These are phyloP conservation scores for Hypoxylon sp. DNA, from an alignment of 2,329 filamentous ascomycete genomes.

Conservation along the genomic window DNA sequence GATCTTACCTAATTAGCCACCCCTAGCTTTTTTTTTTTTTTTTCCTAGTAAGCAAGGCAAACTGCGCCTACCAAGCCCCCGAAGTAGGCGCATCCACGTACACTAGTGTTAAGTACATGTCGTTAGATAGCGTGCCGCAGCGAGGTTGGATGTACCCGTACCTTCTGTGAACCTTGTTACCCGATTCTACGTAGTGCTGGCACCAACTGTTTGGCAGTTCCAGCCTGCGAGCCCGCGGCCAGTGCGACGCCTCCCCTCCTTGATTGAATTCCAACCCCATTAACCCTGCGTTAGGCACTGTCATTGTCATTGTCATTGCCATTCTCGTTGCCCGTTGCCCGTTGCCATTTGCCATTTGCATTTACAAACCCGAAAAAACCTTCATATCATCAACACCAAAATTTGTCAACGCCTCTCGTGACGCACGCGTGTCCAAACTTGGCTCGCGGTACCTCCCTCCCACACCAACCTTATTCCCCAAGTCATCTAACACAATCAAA, in stretches of 20 bases:
- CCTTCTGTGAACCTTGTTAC: constrained; percentile 17
- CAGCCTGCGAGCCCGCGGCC: constrained; percentile 7
- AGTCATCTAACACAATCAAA: constrained; percentile 6
- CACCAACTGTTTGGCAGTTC: constrained; percentile 24
- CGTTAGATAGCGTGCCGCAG: constrained; percentile 26
- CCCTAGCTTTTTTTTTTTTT: background rate
- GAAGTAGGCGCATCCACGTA: constrained; percentile 17
- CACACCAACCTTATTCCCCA: background rate
- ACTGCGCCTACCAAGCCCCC: constrained; percentile 9
- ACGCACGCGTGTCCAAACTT: constrained; percentile 17
- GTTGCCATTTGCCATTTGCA: background rate
- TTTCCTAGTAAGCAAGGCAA: constrained; percentile 12
- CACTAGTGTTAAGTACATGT: background rate
- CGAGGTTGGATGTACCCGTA: constrained; percentile 35
- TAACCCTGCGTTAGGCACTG: constrained; percentile 2
- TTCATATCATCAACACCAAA: constrained; percentile 10
- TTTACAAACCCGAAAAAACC: constrained; percentile 26
- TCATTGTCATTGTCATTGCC: constrained; percentile 12
- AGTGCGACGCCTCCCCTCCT: constrained; percentile 31
- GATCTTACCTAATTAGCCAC: constrained; percentile 18
- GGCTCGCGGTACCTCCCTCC: constrained; percentile 10
- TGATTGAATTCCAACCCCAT: constrained; percentile 27
- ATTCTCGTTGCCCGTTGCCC: background rate
- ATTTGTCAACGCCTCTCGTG: constrained; percentile 8
- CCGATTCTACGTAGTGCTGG: constrained; percentile 14